Base-by-base conservation (phyloP, 352 stramenopile genomes). In the Phytophthora cryptogea region DNA sequence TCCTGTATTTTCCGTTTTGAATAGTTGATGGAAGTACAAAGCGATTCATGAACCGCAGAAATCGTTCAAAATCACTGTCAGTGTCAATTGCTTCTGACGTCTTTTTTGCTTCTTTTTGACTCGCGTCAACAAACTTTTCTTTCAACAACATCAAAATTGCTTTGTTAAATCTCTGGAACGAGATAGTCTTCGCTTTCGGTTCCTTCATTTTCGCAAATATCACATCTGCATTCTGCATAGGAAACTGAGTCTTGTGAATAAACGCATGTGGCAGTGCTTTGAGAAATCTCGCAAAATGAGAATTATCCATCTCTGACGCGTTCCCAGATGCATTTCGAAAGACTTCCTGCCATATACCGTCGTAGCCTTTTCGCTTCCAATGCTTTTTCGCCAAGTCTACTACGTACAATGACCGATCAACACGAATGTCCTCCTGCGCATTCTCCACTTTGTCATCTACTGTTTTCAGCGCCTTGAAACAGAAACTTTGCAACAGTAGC, bases 171-270 rank as follows among this genome's bases (percentile, higher is more conserved):
- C 76, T 71, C 0, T 52, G 41, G 17, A 89, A 90, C 7, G 76
- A 72, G 9, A 92, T 86, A 0, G 73, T 74, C 17, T 82, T 68
- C 7, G 80, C 67, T 47, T 88, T 88, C 0, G 80, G 83, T 8
- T 92, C 80, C 35, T 90, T 89, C 76, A 90, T 86, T 45, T 90
- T 89, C 3, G 75, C 64, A 33, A 92, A 92, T 14, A 89, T 78
- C 11, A 89, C 42, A 37, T 92, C 83, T 0, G 74, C 64, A 3
- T 68, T 80, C 36, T 90, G 80, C 23, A 68, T 65, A 11, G 80
- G 72, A 41, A 89, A 92, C 10, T 68, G 63, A 14, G 65, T 70
- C 44, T 83, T 80, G 59, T 88, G 70, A 27, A 92, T 77, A 27
- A 92, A 90, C 26, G 49, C 48, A 20, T 78, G 66, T 2, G 82